phyloP scores from a whole-genome alignment of 108 stramenopile genomes.

The Nitzschia sp. region DNA sequence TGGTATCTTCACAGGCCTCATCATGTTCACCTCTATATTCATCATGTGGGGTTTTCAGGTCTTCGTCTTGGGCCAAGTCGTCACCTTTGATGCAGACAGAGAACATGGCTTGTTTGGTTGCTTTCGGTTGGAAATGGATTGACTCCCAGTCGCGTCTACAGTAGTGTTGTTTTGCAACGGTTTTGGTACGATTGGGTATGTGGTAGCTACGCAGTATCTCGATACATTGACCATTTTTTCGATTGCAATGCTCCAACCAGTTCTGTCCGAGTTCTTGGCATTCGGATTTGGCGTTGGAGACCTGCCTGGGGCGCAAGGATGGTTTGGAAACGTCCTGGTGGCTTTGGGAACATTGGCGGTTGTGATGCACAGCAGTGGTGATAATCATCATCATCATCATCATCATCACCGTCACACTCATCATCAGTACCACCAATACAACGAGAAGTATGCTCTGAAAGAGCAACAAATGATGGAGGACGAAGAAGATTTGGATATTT shows the following conservation, averaged over 20 bases:
- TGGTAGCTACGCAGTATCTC: conserved; percentile 71
- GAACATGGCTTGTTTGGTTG: conserved; percentile 58
- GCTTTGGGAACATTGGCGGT: conserved; percentile 45
- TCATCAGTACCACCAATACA: no score
- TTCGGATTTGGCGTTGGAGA: conserved; percentile 27
- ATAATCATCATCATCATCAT: no score
- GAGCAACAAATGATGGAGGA: no score
- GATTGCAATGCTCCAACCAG: conserved; percentile 36
- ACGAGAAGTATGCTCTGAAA: no score
- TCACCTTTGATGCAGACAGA: conserved; percentile 38
- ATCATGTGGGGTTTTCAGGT: conserved; percentile 37
- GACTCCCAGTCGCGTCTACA: conserved; percentile 42
- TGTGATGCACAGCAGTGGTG: background rate
- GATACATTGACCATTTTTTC: conserved; percentile 54
- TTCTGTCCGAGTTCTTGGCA: conserved; percentile 37
- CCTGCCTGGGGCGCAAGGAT: conserved; percentile 40
- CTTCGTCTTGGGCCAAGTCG: conserved; percentile 11
- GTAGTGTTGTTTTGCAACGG: conserved; percentile 58
- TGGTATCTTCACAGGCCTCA: conserved; percentile 56
- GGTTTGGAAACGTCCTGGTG: conserved; percentile 47
- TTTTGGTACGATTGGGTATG: conserved; percentile 61
- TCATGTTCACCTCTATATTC: conserved; percentile 42
- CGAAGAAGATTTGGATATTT: no score
- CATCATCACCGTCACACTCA: no score
- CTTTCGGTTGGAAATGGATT: conserved; percentile 23